Percentiles rank a stretch among this genome's conserved stretches.
These are phyloP conservation scores for Aspergillus terreus DNA, from an alignment of 2,329 filamentous ascomycete genomes.

Conservation along the genomic window DNA sequence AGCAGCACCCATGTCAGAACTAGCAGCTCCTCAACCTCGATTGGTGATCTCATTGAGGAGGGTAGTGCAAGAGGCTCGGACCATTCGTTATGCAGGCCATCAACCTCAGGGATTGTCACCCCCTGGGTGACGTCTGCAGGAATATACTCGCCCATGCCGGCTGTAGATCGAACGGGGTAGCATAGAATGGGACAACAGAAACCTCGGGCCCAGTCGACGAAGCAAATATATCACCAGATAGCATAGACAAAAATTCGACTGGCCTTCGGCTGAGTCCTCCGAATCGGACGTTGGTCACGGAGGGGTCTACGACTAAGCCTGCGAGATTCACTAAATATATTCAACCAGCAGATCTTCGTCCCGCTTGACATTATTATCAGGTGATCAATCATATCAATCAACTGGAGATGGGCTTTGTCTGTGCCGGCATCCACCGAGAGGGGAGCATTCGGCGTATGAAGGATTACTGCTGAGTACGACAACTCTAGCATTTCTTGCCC, in stretches of 20 bases:
- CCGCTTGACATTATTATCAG: neutral
- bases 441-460: neutral
- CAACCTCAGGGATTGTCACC: neutral
- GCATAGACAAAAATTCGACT: too few relatives aligned
- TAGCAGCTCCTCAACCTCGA: neutral
- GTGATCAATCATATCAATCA: neutral
- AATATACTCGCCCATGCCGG: neutral
- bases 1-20: neutral
- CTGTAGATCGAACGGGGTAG: neutral
- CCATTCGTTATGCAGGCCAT: neutral
- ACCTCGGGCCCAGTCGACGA: neutral
- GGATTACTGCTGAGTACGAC: too few relatives aligned
- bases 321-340: neutral
- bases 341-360: neutral
- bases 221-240: too few relatives aligned
- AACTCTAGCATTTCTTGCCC: neutral
- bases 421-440: neutral
- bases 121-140: neutral
- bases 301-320: neutral
- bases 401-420: neutral
- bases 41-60: neutral
- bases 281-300: neutral
- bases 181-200: neutral
- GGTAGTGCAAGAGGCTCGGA: neutral
- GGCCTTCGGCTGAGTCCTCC: neutral